Base-by-base conservation (phyloP, 305 asterid species). In the Salvia sclarea region DNA sequence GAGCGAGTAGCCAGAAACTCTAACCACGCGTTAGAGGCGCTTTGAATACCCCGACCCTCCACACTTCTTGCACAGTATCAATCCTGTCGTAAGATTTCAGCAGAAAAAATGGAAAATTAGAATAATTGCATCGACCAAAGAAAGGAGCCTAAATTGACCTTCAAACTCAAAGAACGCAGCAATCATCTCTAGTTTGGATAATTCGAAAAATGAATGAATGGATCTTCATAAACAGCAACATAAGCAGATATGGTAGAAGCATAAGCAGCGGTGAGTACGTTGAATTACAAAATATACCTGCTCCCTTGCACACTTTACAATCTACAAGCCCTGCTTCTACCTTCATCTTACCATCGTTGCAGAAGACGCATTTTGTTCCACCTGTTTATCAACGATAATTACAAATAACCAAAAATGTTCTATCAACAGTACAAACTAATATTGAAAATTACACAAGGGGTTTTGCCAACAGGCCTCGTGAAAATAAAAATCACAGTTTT, bases 271-370 rank as follows among this genome's bases (percentile, higher is more conserved):
- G 21, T 11, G 8, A 25, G 30, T 2, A 16, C 10, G 44, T 30
- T 16, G 21, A 8, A 59, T 24, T 8, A 21, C 3, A 24, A 7
- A 25, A 10, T 31, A 10, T 78, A 88, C 98, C 96, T 83, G 97
- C 92, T 64, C 98, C 97, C 79, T 85, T 92, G 96, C 98, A 92
- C 22, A 92, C 96, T 72, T 80, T 88, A 76, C 98, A 92, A 66
- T 92, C 93, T n/a, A 90, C 96, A 24, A 84, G 69, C 66, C 96
- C 92, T 3, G 81, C 52, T 78, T 90, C 97, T 16, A 77, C 83
- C 83, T 84, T 90, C 98, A 92, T 92, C 80, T 90, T 92, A 24
- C 98, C 98, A 72, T 83, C 95, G 22, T 22, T 83, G 68, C 96
- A 90, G 82, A 92, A 90, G 3, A 92, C 96, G 37, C 98, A 92